Percentiles rank a stretch among this genome's conserved stretches.
These are phyloP conservation scores for Pseudoturritis turrita DNA, from an alignment of 345 rosid genomes.

Conservation along the genomic window DNA sequence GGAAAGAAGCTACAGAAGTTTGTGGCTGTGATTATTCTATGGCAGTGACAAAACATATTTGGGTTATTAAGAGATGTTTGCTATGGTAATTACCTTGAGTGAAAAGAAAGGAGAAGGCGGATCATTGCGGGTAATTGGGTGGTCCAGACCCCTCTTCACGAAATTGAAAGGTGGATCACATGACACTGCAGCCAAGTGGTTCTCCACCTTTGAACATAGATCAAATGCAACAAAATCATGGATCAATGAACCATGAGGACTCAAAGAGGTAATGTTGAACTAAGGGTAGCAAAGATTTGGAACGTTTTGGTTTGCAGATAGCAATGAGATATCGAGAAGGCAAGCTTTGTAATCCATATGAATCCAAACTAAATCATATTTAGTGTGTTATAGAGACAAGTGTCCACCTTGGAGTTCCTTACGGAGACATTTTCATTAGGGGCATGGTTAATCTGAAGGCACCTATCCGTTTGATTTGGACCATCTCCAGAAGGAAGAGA, in stretches of 20 bases:
- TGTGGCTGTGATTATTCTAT: neutral
- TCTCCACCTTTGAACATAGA: conserved; percentile 35
- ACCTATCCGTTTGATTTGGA: conserved; percentile 40
- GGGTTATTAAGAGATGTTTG: neutral
- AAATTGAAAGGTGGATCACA: conserved; percentile 38
- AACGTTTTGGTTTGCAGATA: too few species aligned
- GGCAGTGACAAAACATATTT: neutral
- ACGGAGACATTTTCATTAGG: conserved; percentile 20
- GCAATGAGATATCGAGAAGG: too few species aligned
- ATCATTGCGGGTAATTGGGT: conserved; percentile 36
- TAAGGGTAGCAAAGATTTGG: neutral
- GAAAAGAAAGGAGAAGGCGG: conserved; percentile 34
- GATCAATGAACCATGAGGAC: neutral
- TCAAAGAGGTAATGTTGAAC: neutral
- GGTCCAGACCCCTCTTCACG: conserved; percentile 39
- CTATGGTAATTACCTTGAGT: conserved; percentile 38
- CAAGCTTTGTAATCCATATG: too few species aligned
- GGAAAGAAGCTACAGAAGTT: neutral
- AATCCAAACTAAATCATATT: neutral
- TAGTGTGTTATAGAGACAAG: conserved; percentile 27
- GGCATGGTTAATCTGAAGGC: conserved; percentile 32
- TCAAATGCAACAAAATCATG: neutral
- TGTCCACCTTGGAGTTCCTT: conserved; percentile 14
- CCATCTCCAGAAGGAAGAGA: conserved; percentile 36
- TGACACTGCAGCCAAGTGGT: conserved; percentile 23